Percentiles rank a stretch among this genome's conserved stretches.
phyloP scores from a whole-genome alignment of 1,139 yeast species.

The Yamadazyma oceani region DNA sequence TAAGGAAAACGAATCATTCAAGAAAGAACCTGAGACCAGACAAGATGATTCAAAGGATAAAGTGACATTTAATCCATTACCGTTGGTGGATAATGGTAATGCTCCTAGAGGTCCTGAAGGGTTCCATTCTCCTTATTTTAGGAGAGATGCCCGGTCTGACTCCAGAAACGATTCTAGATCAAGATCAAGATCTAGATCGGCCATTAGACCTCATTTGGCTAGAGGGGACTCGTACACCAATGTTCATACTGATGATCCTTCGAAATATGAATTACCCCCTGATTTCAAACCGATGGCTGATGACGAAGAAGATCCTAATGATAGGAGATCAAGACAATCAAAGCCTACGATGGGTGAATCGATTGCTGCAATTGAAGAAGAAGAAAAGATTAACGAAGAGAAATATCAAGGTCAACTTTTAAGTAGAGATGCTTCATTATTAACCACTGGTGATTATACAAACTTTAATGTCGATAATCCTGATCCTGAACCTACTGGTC shows the following conservation, averaged over 20 bases:
- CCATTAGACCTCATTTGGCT: slow-evolving; percentile 56
- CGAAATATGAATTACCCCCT: slow-evolving; percentile 47
- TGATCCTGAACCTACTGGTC: slow-evolving; percentile 18
- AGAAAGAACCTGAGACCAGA: background rate
- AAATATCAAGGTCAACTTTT: slow-evolving; percentile 17
- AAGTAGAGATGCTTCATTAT: slow-evolving; percentile 42
- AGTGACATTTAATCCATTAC: slow-evolving; percentile 13
- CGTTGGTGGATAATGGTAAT: slow-evolving; percentile 9
- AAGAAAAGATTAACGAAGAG: slow-evolving; percentile 16
- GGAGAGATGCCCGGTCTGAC: slow-evolving; percentile 32
- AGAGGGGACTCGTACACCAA: slow-evolving; percentile 66
- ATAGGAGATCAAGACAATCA: slow-evolving; percentile 43
- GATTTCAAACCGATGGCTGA: slow-evolving; percentile 24
- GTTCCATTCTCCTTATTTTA: slow-evolving; percentile 48
- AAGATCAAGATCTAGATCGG: slow-evolving; percentile 30
- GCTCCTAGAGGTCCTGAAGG: slow-evolving; percentile 18
- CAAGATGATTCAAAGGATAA: background rate
- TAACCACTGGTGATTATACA: slow-evolving; percentile 51
- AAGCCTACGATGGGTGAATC: slow-evolving; percentile 53
- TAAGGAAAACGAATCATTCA: slow-evolving; percentile 11
- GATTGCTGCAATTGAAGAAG: slow-evolving; percentile 45
- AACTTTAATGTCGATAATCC: slow-evolving; percentile 47
- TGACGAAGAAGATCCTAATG: slow-evolving; percentile 28
- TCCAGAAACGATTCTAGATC: slow-evolving; percentile 24
- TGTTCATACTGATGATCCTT: slow-evolving; percentile 40